Conservation (phyloP, 306 rosid genomes). For the Cucumis cinereus region DNA sequence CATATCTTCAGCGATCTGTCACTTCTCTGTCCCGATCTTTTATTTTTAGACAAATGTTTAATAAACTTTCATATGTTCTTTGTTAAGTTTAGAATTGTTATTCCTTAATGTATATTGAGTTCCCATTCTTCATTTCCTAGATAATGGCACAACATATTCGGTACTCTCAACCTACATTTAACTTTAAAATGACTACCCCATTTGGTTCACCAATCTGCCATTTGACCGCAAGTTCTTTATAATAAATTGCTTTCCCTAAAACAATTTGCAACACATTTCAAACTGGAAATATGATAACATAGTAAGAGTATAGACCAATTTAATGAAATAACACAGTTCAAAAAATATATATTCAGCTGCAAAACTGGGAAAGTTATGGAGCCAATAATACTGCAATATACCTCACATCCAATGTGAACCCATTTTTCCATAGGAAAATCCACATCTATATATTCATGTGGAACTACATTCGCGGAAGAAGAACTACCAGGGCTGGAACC, state of each 20-base stretch:
- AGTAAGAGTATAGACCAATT: neutral
- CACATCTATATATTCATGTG: slow-evolving; percentile 31
- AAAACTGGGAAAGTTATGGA: neutral
- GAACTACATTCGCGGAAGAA: slow-evolving; percentile 30
- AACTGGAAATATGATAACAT: neutral
- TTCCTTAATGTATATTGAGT: neutral
- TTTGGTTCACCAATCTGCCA: neutral
- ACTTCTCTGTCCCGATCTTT: neutral
- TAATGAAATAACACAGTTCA: neutral
- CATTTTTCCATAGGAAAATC: slow-evolving; percentile 64
- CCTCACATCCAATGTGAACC: slow-evolving; percentile 93
- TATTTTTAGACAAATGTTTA: neutral
- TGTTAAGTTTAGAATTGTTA: neutral
- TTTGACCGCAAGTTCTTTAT: neutral
- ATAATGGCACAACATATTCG: neutral
- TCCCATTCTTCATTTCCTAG: neutral
- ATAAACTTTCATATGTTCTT: neutral
- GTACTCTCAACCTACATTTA: neutral
- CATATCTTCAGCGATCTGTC: neutral
- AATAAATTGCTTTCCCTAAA: neutral
- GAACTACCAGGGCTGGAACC: slow-evolving; percentile 30
- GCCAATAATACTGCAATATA: slow-evolving; percentile 12
- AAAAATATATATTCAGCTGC: neutral
- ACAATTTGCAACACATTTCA: neutral
- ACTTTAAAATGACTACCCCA: neutral